These are phyloP conservation scores for Coix lacrymajobi DNA, from an alignment of 176 grass and related monocot genomes.

Conservation along the genomic window DNA sequence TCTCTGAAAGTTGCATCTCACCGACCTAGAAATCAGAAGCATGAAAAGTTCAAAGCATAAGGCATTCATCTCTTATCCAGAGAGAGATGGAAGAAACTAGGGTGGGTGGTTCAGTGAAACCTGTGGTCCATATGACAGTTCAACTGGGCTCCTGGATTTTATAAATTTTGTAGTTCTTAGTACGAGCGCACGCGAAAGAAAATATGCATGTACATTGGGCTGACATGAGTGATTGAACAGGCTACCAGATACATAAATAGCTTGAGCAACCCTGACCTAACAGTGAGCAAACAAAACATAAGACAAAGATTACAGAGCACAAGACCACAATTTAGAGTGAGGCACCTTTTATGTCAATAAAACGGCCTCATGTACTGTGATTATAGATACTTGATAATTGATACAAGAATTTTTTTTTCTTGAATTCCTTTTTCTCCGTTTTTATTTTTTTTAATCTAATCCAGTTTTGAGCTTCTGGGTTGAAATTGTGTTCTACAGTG, in stretches of 20 bases:
- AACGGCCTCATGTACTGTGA: not conserved
- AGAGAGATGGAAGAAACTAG: not conserved
- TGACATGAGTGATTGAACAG: conserved; percentile 89
- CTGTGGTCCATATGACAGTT: conserved; percentile 95
- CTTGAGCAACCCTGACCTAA: conserved; percentile 83
- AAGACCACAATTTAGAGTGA: not conserved
- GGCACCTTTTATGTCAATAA: not conserved
- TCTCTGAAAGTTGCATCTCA: conserved; percentile 61
- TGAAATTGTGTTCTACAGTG: not conserved
- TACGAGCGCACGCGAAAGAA: conserved; percentile 74
- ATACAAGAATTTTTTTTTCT: not conserved
- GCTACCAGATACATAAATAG: conserved; percentile 79
- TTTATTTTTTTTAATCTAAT: not conserved
- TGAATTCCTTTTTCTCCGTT: not conserved
- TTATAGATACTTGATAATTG: conserved; percentile 16
- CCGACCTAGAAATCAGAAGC: conserved; percentile 55
- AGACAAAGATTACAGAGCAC: conserved; percentile 22
- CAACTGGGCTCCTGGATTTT: conserved; percentile 59
- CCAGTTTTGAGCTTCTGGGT: not conserved
- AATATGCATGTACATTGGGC: conserved; percentile 80
- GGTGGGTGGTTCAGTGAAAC: conserved; percentile 29
- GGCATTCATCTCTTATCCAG: not conserved
- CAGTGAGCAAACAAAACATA: conserved; percentile 27
- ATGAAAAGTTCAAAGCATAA: conserved; percentile 6
- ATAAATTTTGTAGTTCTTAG: conserved; percentile 72